Percentiles rank a stretch among this genome's conserved stretches.
phyloP scores from a whole-genome alignment of 805 yeast species.

The Teunomyces kruisii region DNA sequence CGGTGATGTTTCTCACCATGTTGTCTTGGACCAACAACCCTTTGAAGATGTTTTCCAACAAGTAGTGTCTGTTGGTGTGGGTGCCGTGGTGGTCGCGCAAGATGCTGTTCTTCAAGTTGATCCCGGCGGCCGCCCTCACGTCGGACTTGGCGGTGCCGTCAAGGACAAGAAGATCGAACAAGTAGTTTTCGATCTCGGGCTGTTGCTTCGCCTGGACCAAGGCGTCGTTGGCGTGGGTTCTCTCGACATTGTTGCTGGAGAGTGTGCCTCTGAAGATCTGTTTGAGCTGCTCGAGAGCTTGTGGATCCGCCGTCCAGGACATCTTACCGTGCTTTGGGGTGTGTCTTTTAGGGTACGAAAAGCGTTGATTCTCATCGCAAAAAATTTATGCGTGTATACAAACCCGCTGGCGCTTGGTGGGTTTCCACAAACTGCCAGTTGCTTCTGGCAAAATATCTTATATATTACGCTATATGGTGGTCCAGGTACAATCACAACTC shows the following conservation, averaged over 20 bases:
- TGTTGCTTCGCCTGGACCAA: constrained; percentile 66
- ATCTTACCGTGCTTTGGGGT: constrained; percentile 14
- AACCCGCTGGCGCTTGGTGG: neutral
- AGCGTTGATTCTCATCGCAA: neutral
- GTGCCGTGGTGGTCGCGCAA: constrained; percentile 6
- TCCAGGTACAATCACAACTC: neutral
- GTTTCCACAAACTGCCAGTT: too few relatives aligned
- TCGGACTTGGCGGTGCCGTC: constrained; percentile 50
- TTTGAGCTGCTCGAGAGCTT: constrained; percentile 62
- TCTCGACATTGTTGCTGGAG: constrained; percentile 52
- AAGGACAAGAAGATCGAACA: constrained; percentile 63
- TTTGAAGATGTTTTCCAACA: constrained; percentile 45
- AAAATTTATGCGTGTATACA: neutral
- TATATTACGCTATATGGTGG: too few relatives aligned
- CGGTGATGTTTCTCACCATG: constrained; percentile 84
- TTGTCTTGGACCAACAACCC: constrained; percentile 56
- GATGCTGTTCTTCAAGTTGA: constrained; percentile 77
- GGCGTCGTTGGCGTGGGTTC: constrained; percentile 71
- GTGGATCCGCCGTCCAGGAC: constrained; percentile 71
- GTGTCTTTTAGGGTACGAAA: neutral
- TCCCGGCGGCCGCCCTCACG: constrained; percentile 85
- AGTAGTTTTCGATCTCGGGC: constrained; percentile 79
- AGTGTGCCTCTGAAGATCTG: constrained; percentile 70
- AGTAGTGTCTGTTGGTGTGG: constrained; percentile 26
- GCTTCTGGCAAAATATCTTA: too few relatives aligned